phyloP scores from a whole-genome alignment of 179 eudicot species.

The Spergularia azorica region DNA sequence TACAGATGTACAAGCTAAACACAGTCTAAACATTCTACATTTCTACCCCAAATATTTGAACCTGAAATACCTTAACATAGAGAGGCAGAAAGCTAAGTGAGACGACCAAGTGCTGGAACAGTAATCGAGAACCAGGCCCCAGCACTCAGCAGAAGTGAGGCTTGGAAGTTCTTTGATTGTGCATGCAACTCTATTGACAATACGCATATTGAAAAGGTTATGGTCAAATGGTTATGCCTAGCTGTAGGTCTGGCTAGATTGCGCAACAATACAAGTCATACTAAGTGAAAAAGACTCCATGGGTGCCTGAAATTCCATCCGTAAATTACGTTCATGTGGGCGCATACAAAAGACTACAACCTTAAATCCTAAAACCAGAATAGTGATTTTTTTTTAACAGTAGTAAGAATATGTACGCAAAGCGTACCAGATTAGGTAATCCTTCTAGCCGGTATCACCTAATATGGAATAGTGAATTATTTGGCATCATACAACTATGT shows the following conservation, averaged over 20 bases:
- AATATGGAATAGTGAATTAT: no score
- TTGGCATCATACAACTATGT: constrained; percentile 1
- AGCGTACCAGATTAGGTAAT: no score
- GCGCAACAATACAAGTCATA: neutral
- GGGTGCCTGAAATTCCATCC: neutral
- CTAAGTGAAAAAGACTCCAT: neutral
- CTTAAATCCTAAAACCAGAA: neutral
- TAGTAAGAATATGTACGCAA: no score
- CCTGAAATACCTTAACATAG: neutral
- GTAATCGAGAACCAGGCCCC: neutral
- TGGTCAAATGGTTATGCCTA: neutral
- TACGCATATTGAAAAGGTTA: neutral
- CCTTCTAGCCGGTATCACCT: no score
- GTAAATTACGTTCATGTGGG: neutral
- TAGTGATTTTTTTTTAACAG: neutral
- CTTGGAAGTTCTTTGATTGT: neutral
- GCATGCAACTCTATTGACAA: neutral
- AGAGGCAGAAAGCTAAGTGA: neutral
- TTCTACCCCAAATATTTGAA: neutral
- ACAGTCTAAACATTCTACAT: neutral
- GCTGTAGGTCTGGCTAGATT: neutral
- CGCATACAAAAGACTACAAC: constrained; percentile 3
- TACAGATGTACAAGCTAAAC: neutral
- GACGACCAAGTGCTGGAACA: neutral
- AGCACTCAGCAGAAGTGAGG: neutral